Conservation (phyloP, 257 asterid genomes). For the Jasminum sambac region DNA sequence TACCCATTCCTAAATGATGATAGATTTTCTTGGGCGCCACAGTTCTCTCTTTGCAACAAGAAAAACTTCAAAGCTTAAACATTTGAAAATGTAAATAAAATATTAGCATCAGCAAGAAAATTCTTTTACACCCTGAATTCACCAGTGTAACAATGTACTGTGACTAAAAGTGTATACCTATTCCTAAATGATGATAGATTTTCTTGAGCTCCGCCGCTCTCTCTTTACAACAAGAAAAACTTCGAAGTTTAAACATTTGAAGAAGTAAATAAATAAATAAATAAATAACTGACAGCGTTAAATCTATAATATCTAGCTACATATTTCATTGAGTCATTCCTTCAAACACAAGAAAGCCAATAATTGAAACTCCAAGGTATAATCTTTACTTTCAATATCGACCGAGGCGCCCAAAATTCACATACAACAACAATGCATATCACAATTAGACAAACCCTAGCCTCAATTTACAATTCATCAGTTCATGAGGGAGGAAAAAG, state of each 20-base stretch:
- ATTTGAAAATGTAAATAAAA: too few species aligned
- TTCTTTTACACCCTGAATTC: conserved; percentile 13
- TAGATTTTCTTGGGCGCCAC: neutral
- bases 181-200: neutral
- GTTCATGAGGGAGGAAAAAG: neutral
- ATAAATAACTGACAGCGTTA: neutral
- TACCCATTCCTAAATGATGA: neutral
- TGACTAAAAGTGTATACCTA: neutral
- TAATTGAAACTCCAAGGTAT: neutral
- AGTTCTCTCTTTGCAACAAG: neutral
- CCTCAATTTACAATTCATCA: conserved; percentile 1
- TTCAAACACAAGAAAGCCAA: neutral
- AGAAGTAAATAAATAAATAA: neutral
- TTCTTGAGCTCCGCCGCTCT: neutral
- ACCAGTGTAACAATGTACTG: conserved; percentile 9
- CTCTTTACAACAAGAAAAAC: neutral
- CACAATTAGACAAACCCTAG: neutral
- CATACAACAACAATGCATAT: conserved; percentile 2
- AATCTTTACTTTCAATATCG: neutral
- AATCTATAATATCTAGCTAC: neutral
- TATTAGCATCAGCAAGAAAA: conserved; percentile 2
- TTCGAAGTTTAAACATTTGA: neutral
- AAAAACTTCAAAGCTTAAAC: neutral
- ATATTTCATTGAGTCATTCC: neutral
- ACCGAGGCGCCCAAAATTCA: conserved; percentile 12